phyloP scores from a whole-genome alignment of 2,329 filamentous ascomycete genomes.

The Ophiostoma pallidulum region DNA sequence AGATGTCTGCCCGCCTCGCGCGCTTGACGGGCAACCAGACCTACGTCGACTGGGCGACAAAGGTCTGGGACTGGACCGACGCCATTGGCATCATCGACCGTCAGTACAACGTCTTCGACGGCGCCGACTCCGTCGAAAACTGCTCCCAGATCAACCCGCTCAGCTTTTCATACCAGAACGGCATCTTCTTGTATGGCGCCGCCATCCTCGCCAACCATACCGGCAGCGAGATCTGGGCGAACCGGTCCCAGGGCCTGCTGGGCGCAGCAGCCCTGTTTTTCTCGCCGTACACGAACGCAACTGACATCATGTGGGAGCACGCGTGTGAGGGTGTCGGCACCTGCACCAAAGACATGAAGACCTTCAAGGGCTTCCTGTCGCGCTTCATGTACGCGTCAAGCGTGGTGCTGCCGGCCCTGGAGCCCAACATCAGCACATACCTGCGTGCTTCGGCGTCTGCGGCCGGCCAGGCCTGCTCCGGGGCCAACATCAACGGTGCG shows the following conservation, averaged over 20 bases:
- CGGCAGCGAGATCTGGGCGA: constrained; percentile 41
- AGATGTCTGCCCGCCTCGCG: constrained; percentile 66
- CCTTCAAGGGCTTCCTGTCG: constrained; percentile 59
- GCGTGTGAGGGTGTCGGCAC: constrained; percentile 50
- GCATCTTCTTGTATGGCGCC: constrained; percentile 56
- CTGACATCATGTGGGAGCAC: constrained; percentile 54
- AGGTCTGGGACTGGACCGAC: constrained; percentile 56
- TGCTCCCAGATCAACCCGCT: constrained; percentile 44
- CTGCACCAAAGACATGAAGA: constrained; percentile 56
- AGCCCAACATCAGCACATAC: constrained; percentile 34
- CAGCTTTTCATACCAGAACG: constrained; percentile 57
- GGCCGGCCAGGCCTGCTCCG: constrained; percentile 48
- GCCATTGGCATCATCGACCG: constrained; percentile 47
- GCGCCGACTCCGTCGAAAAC: constrained; percentile 43
- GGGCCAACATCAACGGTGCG: constrained; percentile 26
- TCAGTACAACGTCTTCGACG: constrained; percentile 51
- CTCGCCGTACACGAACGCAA: constrained; percentile 37
- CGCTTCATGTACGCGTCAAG: constrained; percentile 54
- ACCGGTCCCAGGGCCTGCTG: constrained; percentile 43
- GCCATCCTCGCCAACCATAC: constrained; percentile 56
- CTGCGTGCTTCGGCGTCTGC: constrained; percentile 45
- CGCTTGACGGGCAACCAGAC: constrained; percentile 58
- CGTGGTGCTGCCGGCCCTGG: constrained; percentile 46
- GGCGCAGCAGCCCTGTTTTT: constrained; percentile 44
- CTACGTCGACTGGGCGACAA: constrained; percentile 57